A percentile compares a stretch with the other conserved stretches of the same genome.
These are phyloP conservation scores for Trichoderma asperelloides DNA, from an alignment of 495 filamentous ascomycete species.

Conservation along the genomic window DNA sequence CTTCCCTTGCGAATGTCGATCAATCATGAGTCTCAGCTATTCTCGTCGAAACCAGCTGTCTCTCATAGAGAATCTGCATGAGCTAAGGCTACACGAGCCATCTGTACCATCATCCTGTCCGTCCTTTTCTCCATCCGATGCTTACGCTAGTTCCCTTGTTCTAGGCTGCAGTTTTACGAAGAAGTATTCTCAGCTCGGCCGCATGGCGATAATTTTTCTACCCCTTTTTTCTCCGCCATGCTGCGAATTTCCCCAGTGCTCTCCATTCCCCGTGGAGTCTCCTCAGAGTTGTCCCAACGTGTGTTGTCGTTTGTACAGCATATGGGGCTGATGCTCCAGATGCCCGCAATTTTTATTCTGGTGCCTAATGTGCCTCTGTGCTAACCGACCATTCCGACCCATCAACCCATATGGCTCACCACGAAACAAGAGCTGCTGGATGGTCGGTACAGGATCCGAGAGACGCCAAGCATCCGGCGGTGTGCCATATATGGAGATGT, in stretches of 20 bases:
- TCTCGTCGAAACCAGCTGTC: background rate
- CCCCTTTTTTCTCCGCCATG: background rate
- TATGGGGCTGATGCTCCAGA: background rate
- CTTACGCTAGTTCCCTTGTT: background rate
- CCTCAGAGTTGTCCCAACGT: background rate
- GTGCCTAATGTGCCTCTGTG: background rate
- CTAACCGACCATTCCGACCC: conserved; percentile 1
- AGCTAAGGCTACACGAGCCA: background rate
- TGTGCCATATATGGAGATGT: too few relatives aligned
- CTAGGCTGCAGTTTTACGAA: background rate
- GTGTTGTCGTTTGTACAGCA: background rate
- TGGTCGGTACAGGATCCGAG: too few relatives aligned
- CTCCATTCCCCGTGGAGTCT: background rate
- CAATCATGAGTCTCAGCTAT: background rate
- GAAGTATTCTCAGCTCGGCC: background rate
- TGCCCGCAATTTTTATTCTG: background rate
- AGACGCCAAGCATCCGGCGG: too few relatives aligned
- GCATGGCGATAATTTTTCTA: background rate
- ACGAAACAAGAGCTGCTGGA: too few relatives aligned
- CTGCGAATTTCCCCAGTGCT: background rate
- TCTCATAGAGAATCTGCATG: background rate
- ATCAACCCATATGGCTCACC: background rate
- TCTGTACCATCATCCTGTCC: background rate
- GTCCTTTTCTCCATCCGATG: background rate
- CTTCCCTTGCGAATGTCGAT: background rate